Percentiles rank a stretch among this genome's conserved stretches.
phyloP scores from a whole-genome alignment of 306 rosid genomes.

The Neltuma alba region DNA sequence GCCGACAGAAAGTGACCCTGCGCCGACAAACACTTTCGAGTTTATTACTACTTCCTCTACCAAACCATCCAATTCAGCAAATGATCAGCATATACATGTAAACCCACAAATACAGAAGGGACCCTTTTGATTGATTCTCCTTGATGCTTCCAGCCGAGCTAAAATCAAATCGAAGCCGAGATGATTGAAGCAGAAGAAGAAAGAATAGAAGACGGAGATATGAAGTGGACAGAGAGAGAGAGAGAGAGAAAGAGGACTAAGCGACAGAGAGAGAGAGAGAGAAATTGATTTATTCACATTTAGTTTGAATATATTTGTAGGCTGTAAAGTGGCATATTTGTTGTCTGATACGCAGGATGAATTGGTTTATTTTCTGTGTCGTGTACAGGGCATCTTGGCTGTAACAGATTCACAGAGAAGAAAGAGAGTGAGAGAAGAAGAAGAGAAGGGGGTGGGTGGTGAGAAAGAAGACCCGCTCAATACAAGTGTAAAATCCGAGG shows the following conservation, averaged over 20 bases:
- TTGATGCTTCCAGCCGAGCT: conserved; percentile 20
- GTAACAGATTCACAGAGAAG: conserved; percentile 50
- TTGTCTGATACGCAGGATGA: conserved; percentile 73
- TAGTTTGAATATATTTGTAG: conserved; percentile 49
- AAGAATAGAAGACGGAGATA: conserved; percentile 22
- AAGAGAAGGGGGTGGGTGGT: background rate
- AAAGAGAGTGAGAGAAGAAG: background rate
- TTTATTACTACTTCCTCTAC: conserved; percentile 46
- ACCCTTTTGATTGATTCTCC: conserved; percentile 34
- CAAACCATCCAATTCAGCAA: conserved; percentile 63
- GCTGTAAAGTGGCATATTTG: conserved; percentile 84
- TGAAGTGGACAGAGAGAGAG: background rate
- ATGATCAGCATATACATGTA: conserved; percentile 32
- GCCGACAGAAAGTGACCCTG: conserved; percentile 92
- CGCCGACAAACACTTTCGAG: conserved; percentile 70
- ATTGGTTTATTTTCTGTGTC: conserved; percentile 52
- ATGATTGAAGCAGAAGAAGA: conserved; percentile 25
- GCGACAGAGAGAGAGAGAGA: background rate
- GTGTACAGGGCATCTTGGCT: conserved; percentile 70
- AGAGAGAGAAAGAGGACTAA: background rate
- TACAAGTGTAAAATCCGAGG: conserved; percentile 24
- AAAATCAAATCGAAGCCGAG: conserved; percentile 39
- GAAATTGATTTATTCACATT: conserved; percentile 1
- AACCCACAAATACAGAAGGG: conserved; percentile 28
- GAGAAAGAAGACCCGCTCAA: background rate